These are phyloP conservation scores for Diplodia corticola DNA, from an alignment of 2,329 filamentous ascomycete species.

Conservation along the genomic window DNA sequence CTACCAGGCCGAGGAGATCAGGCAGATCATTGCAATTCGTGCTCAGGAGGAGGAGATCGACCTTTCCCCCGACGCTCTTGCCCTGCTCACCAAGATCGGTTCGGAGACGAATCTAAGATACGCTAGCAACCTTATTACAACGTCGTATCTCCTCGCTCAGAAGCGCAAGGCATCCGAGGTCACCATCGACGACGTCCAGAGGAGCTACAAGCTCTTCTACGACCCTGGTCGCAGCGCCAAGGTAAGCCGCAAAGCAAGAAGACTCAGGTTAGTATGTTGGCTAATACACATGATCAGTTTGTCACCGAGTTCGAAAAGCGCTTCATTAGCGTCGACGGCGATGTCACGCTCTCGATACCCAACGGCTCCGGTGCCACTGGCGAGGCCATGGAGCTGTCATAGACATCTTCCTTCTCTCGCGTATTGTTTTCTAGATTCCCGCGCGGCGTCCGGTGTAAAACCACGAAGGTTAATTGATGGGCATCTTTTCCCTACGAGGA, in stretches of 20 bases:
- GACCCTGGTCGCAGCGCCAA: constrained; percentile 84
- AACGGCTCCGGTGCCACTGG: constrained; percentile 46
- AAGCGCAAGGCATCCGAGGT: constrained; percentile 87
- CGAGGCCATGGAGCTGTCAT: constrained; percentile 71
- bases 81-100: constrained; percentile 92
- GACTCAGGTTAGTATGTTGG: background rate
- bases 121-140: constrained; percentile 96
- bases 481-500: background rate
- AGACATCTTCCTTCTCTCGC: constrained; percentile 24
- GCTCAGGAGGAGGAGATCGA: constrained; percentile 97
- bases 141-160: constrained; percentile 80
- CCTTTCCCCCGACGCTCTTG: constrained; percentile 82
- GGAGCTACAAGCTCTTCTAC: constrained; percentile 92
- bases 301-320: constrained; percentile 88
- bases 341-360: constrained; percentile 64
- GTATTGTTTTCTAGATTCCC: constrained; percentile 15
- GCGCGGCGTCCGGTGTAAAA: constrained; percentile 16
- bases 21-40: constrained; percentile 87
- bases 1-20: constrained; percentile 81
- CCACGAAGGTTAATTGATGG: constrained; percentile 3
- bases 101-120: constrained; percentile 90
- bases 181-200: constrained; percentile 82
- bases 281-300: constrained; percentile 53
- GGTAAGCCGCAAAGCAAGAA: constrained; percentile 32
- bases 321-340: constrained; percentile 84